Evolutionary conservation across 805 yeast species (phyloP).

Genomic region (Suhomyces prunicola): DNA sequence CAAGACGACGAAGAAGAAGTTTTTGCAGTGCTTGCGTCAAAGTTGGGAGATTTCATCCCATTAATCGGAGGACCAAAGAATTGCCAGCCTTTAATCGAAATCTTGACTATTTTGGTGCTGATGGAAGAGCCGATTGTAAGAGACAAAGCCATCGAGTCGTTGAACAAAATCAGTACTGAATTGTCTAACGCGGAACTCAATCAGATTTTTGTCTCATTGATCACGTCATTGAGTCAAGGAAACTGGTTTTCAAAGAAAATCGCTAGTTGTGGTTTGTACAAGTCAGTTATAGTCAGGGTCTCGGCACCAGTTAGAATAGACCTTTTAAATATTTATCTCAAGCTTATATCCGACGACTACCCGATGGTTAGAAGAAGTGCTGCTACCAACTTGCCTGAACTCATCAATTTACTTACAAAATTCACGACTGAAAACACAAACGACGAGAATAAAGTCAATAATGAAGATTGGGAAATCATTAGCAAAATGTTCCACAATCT

Average conservation of each 20-base stretch:
- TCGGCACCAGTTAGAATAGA: slow-evolving; percentile 54
- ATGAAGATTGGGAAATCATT: slow-evolving; percentile 71
- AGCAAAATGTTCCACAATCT: slow-evolving; percentile 78
- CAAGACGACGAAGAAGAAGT: slow-evolving; percentile 99
- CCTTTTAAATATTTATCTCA: slow-evolving; percentile 63
- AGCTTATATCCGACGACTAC: slow-evolving; percentile 81
- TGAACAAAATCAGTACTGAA: slow-evolving; percentile 65
- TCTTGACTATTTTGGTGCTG: slow-evolving; percentile 79
- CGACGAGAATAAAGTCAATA: slow-evolving; percentile 39
- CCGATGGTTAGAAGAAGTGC: slow-evolving; percentile 98
- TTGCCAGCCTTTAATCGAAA: slow-evolving; percentile 53
- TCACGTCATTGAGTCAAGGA: slow-evolving; percentile 75
- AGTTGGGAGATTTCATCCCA: slow-evolving; percentile 84
- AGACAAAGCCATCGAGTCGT: slow-evolving; percentile 87
- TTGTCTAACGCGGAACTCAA: slow-evolving; percentile 62
- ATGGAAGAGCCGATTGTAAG: slow-evolving; percentile 96
- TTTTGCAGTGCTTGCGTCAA: slow-evolving; percentile 87
- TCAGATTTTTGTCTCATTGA: slow-evolving; percentile 67
- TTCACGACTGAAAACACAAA: slow-evolving; percentile 41
- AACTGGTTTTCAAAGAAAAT: slow-evolving; percentile 95
- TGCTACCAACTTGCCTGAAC: slow-evolving; percentile 74
- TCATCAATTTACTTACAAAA: slow-evolving; percentile 54
- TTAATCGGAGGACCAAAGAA: slow-evolving; percentile 73
- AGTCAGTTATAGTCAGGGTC: slow-evolving; percentile 61
- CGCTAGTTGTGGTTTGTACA: slow-evolving; percentile 86